Evolutionary conservation across 495 filamentous ascomycete genomes (phyloP).

Genomic region (Penicillium tannophilum): DNA sequence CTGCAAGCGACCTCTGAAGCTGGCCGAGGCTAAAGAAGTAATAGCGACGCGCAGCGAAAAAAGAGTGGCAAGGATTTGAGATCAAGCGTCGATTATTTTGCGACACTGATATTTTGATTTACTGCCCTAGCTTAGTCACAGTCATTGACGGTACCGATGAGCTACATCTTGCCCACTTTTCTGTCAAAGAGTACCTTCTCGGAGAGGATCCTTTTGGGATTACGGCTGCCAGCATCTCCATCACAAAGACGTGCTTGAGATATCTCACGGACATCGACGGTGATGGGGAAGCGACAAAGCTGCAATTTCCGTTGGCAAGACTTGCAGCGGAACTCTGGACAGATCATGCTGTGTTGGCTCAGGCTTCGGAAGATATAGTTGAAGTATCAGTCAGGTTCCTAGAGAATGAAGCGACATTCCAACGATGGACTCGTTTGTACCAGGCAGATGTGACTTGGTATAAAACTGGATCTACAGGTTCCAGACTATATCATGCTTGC

Average conservation of each 20-base stretch:
- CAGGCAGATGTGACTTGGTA: too few species aligned
- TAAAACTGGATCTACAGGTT: too few species aligned
- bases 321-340: slow-evolving; percentile 21
- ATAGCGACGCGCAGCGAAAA: slow-evolving; percentile 25
- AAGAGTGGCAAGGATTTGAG: slow-evolving; percentile 11
- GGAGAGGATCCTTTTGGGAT: slow-evolving; percentile 13
- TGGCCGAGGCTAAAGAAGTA: slow-evolving; percentile 26
- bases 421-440: too few species aligned
- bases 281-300: slow-evolving; percentile 5
- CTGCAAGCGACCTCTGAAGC: slow-evolving; percentile 22
- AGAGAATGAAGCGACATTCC: too few species aligned
- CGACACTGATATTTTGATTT: slow-evolving; percentile 21
- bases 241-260: slow-evolving; percentile 28
- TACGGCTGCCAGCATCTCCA: slow-evolving; percentile 20
- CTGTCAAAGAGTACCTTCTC: slow-evolving; percentile 33
- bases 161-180: slow-evolving; percentile 32
- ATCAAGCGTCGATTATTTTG: slow-evolving; percentile 22
- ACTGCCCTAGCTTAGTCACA: slow-evolving; percentile 21
- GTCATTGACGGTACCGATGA: slow-evolving; percentile 13
- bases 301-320: slow-evolving; percentile 26
- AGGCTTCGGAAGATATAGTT: too few species aligned
- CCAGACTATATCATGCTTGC: too few species aligned
- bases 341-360: slow-evolving; percentile 19
- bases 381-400: too few species aligned
- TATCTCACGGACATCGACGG: slow-evolving; percentile 28